Percentiles rank a stretch among this genome's conserved stretches.
Conservation (phyloP, 208 protist species). For the Leishmania turanica region DNA sequence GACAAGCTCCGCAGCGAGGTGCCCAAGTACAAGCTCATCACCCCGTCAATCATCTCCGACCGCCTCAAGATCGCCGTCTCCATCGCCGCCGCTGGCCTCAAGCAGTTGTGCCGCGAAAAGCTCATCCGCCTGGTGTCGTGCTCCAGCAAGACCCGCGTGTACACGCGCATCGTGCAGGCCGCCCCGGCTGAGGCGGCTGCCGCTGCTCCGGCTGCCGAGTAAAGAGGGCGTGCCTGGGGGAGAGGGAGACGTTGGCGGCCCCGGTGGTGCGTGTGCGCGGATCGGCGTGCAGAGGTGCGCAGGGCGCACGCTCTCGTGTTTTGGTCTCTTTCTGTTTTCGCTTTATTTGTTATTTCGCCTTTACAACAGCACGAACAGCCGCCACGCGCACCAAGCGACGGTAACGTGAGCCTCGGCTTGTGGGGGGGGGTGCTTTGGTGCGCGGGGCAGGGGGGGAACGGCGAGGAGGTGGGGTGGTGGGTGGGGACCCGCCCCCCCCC, state of each 20-base stretch:
- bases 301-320: background rate
- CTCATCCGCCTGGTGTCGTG: constrained; percentile 80
- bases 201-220: constrained; percentile 30
- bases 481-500: background rate
- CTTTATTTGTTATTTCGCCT: background rate
- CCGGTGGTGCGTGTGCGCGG: no score
- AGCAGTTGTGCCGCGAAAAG: constrained; percentile 87
- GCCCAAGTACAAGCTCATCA: constrained; percentile 94
- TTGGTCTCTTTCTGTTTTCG: background rate
- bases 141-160: constrained; percentile 82
- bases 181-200: constrained; percentile 32
- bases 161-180: constrained; percentile 68
- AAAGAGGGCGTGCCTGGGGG: background rate
- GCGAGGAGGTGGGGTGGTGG: background rate
- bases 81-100: constrained; percentile 84
- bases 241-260: background rate
- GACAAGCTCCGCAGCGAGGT: constrained; percentile 88
- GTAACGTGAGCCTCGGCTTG: background rate
- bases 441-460: no score
- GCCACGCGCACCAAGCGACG: background rate
- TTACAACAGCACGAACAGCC: background rate
- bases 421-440: background rate
- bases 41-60: constrained; percentile 88
- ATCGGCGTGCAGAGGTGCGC: background rate
- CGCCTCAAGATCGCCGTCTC: constrained; percentile 90